A percentile compares a stretch with the other conserved stretches of the same genome.
These are phyloP conservation scores for Phytophthora cactorum DNA, from an alignment of 352 stramenopile species.

Conservation along the genomic window DNA sequence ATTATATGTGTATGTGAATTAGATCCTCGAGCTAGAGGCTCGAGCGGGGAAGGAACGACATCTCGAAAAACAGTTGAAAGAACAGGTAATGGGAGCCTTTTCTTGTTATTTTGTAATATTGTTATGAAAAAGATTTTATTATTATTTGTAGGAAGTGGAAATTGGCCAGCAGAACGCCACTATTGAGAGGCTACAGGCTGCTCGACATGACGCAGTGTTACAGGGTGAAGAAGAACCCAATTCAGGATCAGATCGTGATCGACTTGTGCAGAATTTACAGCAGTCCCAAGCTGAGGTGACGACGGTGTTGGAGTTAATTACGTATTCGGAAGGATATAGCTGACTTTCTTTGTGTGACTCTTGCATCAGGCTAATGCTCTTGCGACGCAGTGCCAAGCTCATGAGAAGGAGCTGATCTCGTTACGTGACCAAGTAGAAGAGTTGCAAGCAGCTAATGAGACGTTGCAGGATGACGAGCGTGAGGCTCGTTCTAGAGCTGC, in stretches of 20 bases:
- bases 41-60: slow-evolving; percentile 12
- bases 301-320: not conserved
- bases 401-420: slow-evolving; percentile 43
- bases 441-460: slow-evolving; percentile 41
- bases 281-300: slow-evolving; percentile 59
- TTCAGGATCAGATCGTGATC: slow-evolving; percentile 8
- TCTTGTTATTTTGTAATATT: not conserved
- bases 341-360: slow-evolving; percentile 5
- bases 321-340: not conserved
- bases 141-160: slow-evolving; percentile 24
- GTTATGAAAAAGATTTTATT: not conserved
- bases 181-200: slow-evolving; percentile 26
- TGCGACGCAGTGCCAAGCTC: slow-evolving; percentile 38
- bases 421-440: slow-evolving; percentile 41
- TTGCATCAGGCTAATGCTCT: slow-evolving; percentile 50
- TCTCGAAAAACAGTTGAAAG: slow-evolving; percentile 23
- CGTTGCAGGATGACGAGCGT: slow-evolving; percentile 46
- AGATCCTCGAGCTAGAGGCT: slow-evolving; percentile 25
- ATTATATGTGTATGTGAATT: not conserved
- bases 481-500: slow-evolving; percentile 47
- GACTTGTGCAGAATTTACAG: slow-evolving; percentile 56
- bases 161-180: slow-evolving; percentile 27
- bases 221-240: slow-evolving; percentile 17
- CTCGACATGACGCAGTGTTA: slow-evolving; percentile 13
- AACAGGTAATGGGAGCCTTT: slow-evolving; percentile 19